Evolutionary conservation across 345 rosid genomes (phyloP).

Genomic region (Eucalyptus decipiens): DNA sequence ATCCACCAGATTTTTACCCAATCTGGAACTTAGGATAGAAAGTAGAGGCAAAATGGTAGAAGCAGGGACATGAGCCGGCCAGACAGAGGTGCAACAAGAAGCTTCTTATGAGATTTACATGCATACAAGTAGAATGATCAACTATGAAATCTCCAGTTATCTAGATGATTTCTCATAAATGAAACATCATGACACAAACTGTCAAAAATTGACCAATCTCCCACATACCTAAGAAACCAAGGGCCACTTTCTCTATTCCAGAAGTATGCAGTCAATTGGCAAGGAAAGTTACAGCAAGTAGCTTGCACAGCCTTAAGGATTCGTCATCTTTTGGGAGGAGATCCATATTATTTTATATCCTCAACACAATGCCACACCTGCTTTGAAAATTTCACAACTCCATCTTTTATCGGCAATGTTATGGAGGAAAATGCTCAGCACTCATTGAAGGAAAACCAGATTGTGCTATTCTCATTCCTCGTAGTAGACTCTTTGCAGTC

Average conservation of each 20-base stretch:
- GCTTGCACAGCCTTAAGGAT: neutral
- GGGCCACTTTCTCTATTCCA: neutral
- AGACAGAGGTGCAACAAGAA: neutral
- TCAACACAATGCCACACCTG: neutral
- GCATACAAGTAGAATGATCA: neutral
- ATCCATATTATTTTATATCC: neutral
- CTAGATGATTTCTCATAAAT: neutral
- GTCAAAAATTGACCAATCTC: neutral
- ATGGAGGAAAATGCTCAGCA: slow-evolving; percentile 65
- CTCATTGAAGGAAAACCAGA: slow-evolving; percentile 64
- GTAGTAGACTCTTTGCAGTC: slow-evolving; percentile 71
- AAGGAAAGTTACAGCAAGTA: neutral
- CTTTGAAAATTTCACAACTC: neutral
- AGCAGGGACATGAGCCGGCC: neutral
- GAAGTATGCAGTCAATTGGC: neutral
- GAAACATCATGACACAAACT: neutral
- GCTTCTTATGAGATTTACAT: neutral
- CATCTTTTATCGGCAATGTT: neutral
- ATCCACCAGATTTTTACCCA: neutral
- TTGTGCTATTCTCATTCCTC: slow-evolving; percentile 52
- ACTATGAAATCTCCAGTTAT: neutral
- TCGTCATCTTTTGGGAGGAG: neutral
- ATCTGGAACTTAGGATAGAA: neutral
- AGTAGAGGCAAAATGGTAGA: neutral
- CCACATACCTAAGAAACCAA: neutral